These are phyloP conservation scores for Aegilops tauschii DNA, from an alignment of 176 grass and related monocot genomes.

Conservation along the genomic window DNA sequence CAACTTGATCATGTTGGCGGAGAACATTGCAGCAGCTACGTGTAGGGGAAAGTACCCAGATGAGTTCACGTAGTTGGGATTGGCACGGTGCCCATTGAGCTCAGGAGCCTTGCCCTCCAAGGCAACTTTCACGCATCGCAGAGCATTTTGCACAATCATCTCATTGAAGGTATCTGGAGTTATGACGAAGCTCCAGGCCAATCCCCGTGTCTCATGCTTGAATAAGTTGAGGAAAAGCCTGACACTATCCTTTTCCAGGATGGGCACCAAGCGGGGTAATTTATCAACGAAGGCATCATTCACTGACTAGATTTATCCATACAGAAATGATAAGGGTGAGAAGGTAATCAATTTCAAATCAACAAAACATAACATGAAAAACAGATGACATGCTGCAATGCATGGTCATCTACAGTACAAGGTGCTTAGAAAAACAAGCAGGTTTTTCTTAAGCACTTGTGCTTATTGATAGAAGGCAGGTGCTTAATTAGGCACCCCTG, in stretches of 20 bases:
- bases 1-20: conserved; percentile 28
- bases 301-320: neutral
- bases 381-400: neutral
- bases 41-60: conserved; percentile 27
- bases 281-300: neutral
- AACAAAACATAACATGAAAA: neutral
- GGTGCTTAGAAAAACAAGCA: too few species aligned
- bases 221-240: neutral
- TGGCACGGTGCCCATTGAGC: neutral
- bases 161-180: neutral
- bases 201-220: neutral
- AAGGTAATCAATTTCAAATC: neutral
- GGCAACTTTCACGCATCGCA: neutral
- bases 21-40: conserved; percentile 27
- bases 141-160: neutral
- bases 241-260: neutral
- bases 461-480: too few species aligned
- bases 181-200: neutral
- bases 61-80: conserved; percentile 20
- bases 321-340: neutral
- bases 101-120: conserved; percentile 4
- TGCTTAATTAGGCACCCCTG: too few species aligned
- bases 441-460: too few species aligned
- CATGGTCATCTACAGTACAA: too few species aligned
- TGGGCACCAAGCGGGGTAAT: neutral